Evolutionary conservation across 192 early-diverging fungal genomes (phyloP), one percentile per base, ranked within the genome.

Genomic region (Tieghemiomyces parasiticus): DNA sequence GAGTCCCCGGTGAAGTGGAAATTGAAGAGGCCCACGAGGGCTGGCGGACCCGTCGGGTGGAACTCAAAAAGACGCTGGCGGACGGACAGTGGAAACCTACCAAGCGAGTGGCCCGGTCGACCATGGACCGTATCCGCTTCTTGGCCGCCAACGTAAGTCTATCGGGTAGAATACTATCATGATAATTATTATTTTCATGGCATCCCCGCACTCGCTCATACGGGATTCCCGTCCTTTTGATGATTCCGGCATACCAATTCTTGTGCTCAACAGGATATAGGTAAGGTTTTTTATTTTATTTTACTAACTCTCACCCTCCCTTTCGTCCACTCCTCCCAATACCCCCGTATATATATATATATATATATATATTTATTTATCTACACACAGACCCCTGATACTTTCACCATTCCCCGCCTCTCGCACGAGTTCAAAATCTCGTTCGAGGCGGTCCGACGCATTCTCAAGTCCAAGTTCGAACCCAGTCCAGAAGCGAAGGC

Each of bases 391-490:
- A 67, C 74, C 34, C 77, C 77, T 12, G 65, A 74, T 2, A 61
- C 66, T 28, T 76, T 71, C 63, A 72, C 70, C 22, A 44, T 74
- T 35, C 46, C 67, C 35, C 63, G 62, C 22, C 66, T 79, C 9
- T 73, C 77, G 1, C 64, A 67, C 29, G 69, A 76, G 62, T 79
- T 79, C 52, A 74, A 74, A 46, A 48, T 79, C 9, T 79, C 77
- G 32, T 66, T 69, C 29, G 77, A 79, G 54, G 63, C 74, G 19
- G 53, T 79, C 24, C 47, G 68, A 38, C 72, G 77, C 6, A 79
- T 79, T n/a, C 60, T 79, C 46, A 79, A 76, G 59, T 74, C 74
- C 10, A 69, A 63, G 34, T 79, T 68, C 59, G 60, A 50, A 50
- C 72, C 77, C 20, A 56, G 59, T 0, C 47, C 47, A 33, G 62